Conservation (phyloP, 2,329 filamentous ascomycete species). For the Ascochyta lentis region DNA sequence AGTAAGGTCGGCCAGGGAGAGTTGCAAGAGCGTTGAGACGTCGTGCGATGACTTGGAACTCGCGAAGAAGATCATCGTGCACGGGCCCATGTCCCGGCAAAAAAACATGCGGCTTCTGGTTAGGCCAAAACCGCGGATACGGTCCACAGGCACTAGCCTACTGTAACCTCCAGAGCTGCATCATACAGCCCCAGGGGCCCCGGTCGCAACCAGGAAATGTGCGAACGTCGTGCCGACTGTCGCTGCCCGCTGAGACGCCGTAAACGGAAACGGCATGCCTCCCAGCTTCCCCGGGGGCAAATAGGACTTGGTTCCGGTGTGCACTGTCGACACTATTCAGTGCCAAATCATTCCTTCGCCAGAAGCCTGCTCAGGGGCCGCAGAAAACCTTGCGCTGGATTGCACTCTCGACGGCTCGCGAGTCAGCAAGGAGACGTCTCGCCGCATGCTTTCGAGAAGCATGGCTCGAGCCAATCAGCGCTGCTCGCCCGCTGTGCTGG, state of each 20-base stretch:
- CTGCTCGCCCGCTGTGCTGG: conserved; percentile 8
- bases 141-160: conserved; percentile 32
- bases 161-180: conserved; percentile 15
- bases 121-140: conserved; percentile 37
- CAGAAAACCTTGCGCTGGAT: conserved; percentile 13
- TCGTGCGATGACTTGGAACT: conserved; percentile 42
- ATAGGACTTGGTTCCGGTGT: conserved; percentile 30
- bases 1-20: conserved; percentile 43
- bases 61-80: conserved; percentile 44
- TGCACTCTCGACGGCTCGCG: conserved; percentile 26
- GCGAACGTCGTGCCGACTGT: conserved; percentile 39
- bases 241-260: conserved; percentile 31
- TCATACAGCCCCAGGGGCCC: conserved; percentile 21
- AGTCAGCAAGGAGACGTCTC: conserved; percentile 36
- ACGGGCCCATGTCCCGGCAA: conserved; percentile 32
- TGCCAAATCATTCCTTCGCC: conserved; percentile 12
- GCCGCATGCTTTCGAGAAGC: conserved; percentile 38
- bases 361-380: conserved; percentile 33
- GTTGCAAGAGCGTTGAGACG: conserved; percentile 43
- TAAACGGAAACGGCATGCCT: conserved; percentile 34
- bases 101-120: conserved; percentile 33
- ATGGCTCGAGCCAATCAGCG: conserved; percentile 28
- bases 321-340: conserved; percentile 11
- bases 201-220: conserved; percentile 20
- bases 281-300: conserved; percentile 44